A percentile compares a stretch with the other conserved stretches of the same genome.
Evolutionary conservation across 176 grass and related monocot genomes (phyloP).

Genomic region (Calamus simplicifolius): DNA sequence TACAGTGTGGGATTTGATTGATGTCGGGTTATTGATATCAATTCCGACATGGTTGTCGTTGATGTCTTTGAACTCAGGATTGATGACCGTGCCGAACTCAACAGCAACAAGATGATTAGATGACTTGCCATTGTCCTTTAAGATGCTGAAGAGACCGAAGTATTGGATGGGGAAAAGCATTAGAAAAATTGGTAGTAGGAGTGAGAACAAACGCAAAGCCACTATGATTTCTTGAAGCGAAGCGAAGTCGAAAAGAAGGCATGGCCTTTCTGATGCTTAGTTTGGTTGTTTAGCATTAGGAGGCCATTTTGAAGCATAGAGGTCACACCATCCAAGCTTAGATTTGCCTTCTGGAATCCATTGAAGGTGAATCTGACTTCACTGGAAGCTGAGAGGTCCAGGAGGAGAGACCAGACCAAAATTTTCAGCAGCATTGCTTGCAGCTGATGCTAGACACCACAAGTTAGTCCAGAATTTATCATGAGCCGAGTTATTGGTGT

Average conservation of each 20-base stretch:
- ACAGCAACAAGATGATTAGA: slow-evolving; percentile 24
- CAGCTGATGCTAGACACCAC: too few relatives aligned
- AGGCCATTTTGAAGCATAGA: slow-evolving; percentile 25
- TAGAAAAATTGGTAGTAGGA: slow-evolving; percentile 26
- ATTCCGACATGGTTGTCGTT: slow-evolving; percentile 29
- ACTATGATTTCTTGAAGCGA: neutral
- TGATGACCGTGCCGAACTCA: slow-evolving; percentile 28
- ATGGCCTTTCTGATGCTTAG: slow-evolving; percentile 24
- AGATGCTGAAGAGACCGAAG: slow-evolving; percentile 29
- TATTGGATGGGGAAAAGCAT: slow-evolving; percentile 18
- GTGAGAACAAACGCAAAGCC: slow-evolving; percentile 38
- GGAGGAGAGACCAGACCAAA: neutral
- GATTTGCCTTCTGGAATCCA: slow-evolving; percentile 23
- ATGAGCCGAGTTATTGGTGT: too few relatives aligned
- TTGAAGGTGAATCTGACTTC: slow-evolving; percentile 25
- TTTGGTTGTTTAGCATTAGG: slow-evolving; percentile 48
- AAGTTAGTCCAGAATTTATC: too few relatives aligned
- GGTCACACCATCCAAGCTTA: slow-evolving; percentile 20
- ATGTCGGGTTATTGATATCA: slow-evolving; percentile 7
- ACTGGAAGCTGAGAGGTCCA: neutral
- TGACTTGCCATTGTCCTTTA: neutral
- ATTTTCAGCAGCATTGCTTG: too few relatives aligned
- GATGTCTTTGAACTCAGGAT: slow-evolving; percentile 24
- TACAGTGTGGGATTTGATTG: neutral
- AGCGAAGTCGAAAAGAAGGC: slow-evolving; percentile 14